Evolutionary conservation across 179 eudicot species (phyloP), one percentile per base, ranked within the genome.

Genomic region (Sideroxylon spinosum): DNA sequence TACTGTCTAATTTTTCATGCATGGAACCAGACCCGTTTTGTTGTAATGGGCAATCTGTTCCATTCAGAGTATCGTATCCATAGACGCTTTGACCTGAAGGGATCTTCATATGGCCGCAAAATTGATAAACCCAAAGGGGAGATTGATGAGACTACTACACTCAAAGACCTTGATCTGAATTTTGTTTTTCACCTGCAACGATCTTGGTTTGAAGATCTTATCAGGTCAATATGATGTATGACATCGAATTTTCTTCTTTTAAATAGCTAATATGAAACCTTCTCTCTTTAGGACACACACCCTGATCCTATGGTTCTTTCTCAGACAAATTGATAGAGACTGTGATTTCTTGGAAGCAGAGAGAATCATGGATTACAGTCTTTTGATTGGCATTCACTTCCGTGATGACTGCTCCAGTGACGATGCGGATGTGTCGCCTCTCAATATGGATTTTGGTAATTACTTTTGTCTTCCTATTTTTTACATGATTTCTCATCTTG

Each of bases 331-430:
- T 76, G 88, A 92, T 76, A 80, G 89, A 60, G 97, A 92, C 80
- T 94, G 98, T 77, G 98, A 92, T 75, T 94, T 94, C 82, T 87
- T 94, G 65, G 92, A 94, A 86, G 91, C 91, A 3, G 98, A 92
- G 83, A 85, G 87, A 79, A 92, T 94, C 56, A 94, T 94, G 98
- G 98, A 94, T 80, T 94, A 94, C 69, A 94, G 98, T 81, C 91
- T 94, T 68, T 81, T 94, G 77, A 93, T 94, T 48, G 98, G 98
- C 44, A 80, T 94, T 79, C 97, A 94, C 79, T 94, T 94, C 65
- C 97, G 98, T n/a, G 90, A 94, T 79, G 90, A 88, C 75, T 83
- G 85, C 61, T 83, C 93, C 59, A 89, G 84, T 70, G 95, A 93
- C 76, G 90, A 88, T 65, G 90, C 90, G 82, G 98, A 93, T 20